Evolutionary conservation across 179 eudicot genomes (phyloP), one percentile per base, ranked within the genome.

Genomic region (Drosera spatulata): DNA sequence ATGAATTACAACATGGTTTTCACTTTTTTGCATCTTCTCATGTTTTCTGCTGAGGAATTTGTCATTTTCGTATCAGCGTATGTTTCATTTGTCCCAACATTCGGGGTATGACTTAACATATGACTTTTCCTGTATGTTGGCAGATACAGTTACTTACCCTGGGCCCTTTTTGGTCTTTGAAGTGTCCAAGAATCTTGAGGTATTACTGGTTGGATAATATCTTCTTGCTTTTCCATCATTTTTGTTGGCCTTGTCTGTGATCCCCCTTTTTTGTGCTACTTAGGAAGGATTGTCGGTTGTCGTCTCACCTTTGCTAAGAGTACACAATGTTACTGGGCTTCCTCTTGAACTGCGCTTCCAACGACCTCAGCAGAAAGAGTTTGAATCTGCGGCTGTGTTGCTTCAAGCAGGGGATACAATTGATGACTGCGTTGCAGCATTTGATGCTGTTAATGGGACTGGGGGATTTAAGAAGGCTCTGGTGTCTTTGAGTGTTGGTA

Each of bases 391-490:
- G 59, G 76, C 85, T 49, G 79, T 87, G 62, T 62, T 76, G 64
- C 87, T 95, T 38, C 75, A 77, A 73, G 71, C 77, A 39, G 95
- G 96, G 68, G 87, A 82, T 58, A 64, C 79, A 46, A 62, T 91
- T 62, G 96, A 95, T 78, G 97, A 95, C 67, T 77, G 96, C 56
- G 65, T 79, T 72, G 87, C 95, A 61, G 89, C 96, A 66, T 95
- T 95, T 77, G 81, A 80, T 75, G 97, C 96, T 45, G 68, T 73
- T 41, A 80, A 70, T 65, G 74, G 79, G 66, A 71, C 77, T 74
- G 99, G 95, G 65, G 96, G 85, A 59, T 68, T 72, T 43, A 91
- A 82, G 79, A 91, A 85, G 75, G 96, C 91, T 45, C 75, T 95
- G 76, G 71, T 82, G 62, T 95, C 99, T 60, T 56, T 91, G 53